Conservation (phyloP, 2,329 filamentous ascomycete species). For the Paraphoma sp. region DNA sequence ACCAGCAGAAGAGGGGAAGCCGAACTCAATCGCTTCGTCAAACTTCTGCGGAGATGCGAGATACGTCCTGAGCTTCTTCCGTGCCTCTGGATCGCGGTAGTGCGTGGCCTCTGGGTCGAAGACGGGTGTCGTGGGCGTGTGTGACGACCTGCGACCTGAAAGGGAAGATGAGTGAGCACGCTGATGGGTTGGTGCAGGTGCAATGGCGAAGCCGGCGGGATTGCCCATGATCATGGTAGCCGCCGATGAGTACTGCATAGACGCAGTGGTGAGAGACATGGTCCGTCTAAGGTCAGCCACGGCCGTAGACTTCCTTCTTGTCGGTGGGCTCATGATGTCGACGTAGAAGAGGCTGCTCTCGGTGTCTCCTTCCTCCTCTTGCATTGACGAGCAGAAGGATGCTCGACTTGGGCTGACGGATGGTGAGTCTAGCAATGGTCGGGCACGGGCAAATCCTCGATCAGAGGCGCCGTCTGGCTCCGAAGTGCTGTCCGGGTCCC, state of each 20-base stretch:
- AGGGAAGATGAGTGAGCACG: conserved; percentile 39
- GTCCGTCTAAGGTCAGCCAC: conserved; percentile 60
- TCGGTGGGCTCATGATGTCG: conserved; percentile 32
- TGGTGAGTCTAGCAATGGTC: conserved; percentile 22
- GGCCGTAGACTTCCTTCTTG: conserved; percentile 26
- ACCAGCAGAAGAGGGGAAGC: conserved; percentile 71
- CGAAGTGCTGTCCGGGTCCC: conserved; percentile 6
- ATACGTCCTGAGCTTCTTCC: conserved; percentile 84
- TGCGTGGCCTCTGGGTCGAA: conserved; percentile 75
- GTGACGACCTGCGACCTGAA: conserved; percentile 36
- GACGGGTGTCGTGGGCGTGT: conserved; percentile 33
- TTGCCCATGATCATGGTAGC: conserved; percentile 55
- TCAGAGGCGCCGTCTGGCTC: not conserved
- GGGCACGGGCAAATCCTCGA: conserved; percentile 23
- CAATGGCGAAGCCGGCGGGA: conserved; percentile 31
- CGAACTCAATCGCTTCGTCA: conserved; percentile 92
- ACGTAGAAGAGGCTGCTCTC: conserved; percentile 33
- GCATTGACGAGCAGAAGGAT: conserved; percentile 12
- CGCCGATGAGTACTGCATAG: conserved; percentile 63
- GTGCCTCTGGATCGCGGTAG: conserved; percentile 88
- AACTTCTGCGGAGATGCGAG: conserved; percentile 92
- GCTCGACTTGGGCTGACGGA: conserved; percentile 26
- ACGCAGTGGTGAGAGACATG: conserved; percentile 72
- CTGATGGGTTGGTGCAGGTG: conserved; percentile 38
- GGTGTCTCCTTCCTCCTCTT: conserved; percentile 24